These are phyloP conservation scores for Chaetomium sp. DNA, from an alignment of 2,329 filamentous ascomycete species.

Conservation along the genomic window DNA sequence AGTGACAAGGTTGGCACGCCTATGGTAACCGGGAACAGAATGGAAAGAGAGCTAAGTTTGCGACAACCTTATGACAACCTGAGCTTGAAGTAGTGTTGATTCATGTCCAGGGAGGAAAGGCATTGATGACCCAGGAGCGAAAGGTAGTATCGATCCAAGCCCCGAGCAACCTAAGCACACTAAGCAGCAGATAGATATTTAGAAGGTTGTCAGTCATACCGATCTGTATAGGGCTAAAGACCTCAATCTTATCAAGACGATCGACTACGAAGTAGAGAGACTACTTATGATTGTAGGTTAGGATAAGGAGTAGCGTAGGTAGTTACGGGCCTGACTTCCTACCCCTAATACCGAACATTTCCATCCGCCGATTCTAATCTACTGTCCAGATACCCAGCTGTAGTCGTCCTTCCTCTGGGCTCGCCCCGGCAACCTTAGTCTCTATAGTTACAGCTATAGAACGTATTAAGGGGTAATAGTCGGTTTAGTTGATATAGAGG, in stretches of 20 bases:
- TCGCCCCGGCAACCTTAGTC: constrained; percentile 12
- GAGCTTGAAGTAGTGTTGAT: not conserved
- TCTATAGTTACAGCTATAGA: constrained; percentile 9
- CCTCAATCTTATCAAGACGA: constrained; percentile 10
- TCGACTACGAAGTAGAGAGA: constrained; percentile 15
- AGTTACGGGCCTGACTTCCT: constrained; percentile 6
- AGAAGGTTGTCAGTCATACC: constrained; percentile 12
- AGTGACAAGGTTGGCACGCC: no score
- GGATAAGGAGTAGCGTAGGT: constrained; percentile 12
- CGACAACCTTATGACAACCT: no score
- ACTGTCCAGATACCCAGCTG: constrained; percentile 13
- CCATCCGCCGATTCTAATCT: constrained; percentile 13
- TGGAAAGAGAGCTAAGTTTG: no score
- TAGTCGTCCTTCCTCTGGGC: constrained; percentile 11
- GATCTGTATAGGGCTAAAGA: constrained; percentile 9
- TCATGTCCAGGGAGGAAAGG: constrained; percentile 28
- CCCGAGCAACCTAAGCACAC: constrained; percentile 6
- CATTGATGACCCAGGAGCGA: constrained; percentile 8
- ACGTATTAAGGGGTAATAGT: constrained; percentile 7
- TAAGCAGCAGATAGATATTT: constrained; percentile 13
- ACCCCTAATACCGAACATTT: constrained; percentile 6
- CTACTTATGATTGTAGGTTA: constrained; percentile 12
- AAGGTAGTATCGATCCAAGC: constrained; percentile 12
- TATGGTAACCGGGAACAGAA: no score
- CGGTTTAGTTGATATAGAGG: constrained; percentile 11